Percentiles rank a stretch among this genome's conserved stretches.
phyloP scores from a whole-genome alignment of 805 yeast genomes.

The Saturnispora gosingensis region DNA sequence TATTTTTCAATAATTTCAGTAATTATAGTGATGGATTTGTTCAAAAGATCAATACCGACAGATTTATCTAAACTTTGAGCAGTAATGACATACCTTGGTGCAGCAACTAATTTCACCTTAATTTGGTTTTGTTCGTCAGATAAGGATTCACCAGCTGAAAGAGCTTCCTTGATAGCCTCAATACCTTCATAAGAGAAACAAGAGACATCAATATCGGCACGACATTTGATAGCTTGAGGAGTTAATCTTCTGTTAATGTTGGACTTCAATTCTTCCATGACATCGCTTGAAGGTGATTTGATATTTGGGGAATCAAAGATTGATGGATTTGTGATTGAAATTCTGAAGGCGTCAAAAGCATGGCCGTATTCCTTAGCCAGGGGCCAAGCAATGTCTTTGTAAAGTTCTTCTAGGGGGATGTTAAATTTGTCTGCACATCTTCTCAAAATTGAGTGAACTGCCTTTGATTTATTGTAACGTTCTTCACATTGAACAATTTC shows the following conservation, averaged over 20 bases:
- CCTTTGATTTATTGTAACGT: conserved; percentile 91
- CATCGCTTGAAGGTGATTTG: conserved; percentile 58
- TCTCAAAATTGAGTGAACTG: conserved; percentile 95
- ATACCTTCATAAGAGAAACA: conserved; percentile 97
- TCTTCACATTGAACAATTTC: conserved; percentile 97
- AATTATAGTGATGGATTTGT: conserved; percentile 71
- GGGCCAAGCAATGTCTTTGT: conserved; percentile 94
- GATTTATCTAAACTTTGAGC: conserved; percentile 89
- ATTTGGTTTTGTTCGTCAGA: conserved; percentile 81
- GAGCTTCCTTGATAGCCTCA: conserved; percentile 88
- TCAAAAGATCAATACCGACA: conserved; percentile 73
- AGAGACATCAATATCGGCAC: conserved; percentile 98
- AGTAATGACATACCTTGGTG: conserved; percentile 90
- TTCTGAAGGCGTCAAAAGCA: conserved; percentile 94
- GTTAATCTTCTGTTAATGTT: conserved; percentile 91
- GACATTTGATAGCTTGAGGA: conserved; percentile 94
- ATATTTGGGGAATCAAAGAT: conserved; percentile 65
- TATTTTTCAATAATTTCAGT: conserved; percentile 56
- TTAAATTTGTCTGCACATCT: conserved; percentile 97
- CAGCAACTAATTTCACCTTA: conserved; percentile 93
- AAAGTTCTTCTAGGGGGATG: conserved; percentile 74
- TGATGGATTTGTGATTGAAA: conserved; percentile 84
- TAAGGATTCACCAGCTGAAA: conserved; percentile 74
- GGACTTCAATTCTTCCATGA: conserved; percentile 73
- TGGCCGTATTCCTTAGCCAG: conserved; percentile 91